Percentiles rank a stretch among this genome's conserved stretches.
These are phyloP conservation scores for Mortierella sp. DNA, from an alignment of 371 early-diverging fungal species.

Conservation along the genomic window DNA sequence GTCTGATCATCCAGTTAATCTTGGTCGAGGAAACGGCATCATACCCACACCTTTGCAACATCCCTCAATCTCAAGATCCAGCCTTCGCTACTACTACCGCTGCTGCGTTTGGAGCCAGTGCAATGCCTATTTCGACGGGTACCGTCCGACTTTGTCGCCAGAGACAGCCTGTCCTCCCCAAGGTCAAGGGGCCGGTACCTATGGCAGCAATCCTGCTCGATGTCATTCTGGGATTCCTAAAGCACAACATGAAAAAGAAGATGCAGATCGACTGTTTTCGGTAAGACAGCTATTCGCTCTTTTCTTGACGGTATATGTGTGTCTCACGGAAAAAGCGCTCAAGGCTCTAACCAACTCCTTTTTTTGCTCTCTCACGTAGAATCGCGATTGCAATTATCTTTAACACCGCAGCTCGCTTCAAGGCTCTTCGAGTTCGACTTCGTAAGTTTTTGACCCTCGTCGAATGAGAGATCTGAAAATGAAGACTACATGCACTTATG, in stretches of 20 bases:
- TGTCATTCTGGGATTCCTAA: constrained; percentile 62
- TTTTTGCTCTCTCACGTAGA: constrained; percentile 24
- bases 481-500: too few species aligned
- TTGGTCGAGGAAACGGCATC: constrained; percentile 59
- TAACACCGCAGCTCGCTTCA: constrained; percentile 59
- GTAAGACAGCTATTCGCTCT: constrained; percentile 33
- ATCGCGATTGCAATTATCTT: constrained; percentile 61
- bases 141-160: constrained; percentile 50
- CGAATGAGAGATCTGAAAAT: neutral
- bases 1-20: constrained; percentile 58
- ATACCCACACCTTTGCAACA: constrained; percentile 38
- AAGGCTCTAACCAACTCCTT: neutral
- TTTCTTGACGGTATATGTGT: too few species aligned
- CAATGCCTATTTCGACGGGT: constrained; percentile 1
- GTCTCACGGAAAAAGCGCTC: neutral
- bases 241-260: constrained; percentile 69
- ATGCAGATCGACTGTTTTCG: constrained; percentile 64
- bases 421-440: constrained; percentile 60
- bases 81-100: neutral
- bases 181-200: constrained; percentile 59
- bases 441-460: constrained; percentile 59
- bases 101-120: neutral
- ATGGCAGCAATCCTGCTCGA: constrained; percentile 62
- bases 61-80: constrained; percentile 41
- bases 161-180: constrained; percentile 64